Base-by-base conservation (phyloP, 306 rosid species). In the Carpinus fangiana region DNA sequence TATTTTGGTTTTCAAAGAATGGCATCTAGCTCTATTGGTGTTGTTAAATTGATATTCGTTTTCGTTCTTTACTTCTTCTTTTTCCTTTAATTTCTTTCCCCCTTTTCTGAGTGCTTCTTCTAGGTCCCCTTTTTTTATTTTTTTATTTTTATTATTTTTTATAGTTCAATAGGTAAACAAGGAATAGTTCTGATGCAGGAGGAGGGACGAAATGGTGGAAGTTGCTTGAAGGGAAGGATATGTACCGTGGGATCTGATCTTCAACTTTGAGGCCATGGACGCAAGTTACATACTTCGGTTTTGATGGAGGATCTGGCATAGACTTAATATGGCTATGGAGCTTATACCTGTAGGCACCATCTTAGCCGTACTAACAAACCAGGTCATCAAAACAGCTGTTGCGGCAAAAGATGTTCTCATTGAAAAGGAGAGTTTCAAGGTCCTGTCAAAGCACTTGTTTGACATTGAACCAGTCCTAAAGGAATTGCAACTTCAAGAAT, bases 291-390 rank as follows among this genome's bases (percentile, higher is more conserved):
- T 77, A 69, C 56, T 28, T 31, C 14, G 0, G 52, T 77, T 84
- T 48, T 45, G 45, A 61, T 69, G 55, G 62, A 73, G 79, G 83
- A 45, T 76, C 47, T 71, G 48, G 78, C n/a, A 21, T 57, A 80
- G 64, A 43, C 7, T 70, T 16, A 1, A 80, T 80, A 83, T 75
- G 68, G 88, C 94, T 12, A 81, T 91, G 87, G 96, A 93, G 78
- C 83, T 93, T 73, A 80, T 93, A 65, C 96, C 98, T 10, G 85
- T 93, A 67, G 96, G 98, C 26, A 89, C 96, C 52, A 87, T 93
- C 74, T 78, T 93, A 82, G 85, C 89, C n/a, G 89, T 93, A 83
- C 82, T 89, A 70, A 89, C 91, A 23, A 87, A 57, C 73, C 94
- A 90, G 88, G 89, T 93, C 55, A 34, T 87, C 3, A 88, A 87